A percentile compares a stretch with the other conserved stretches of the same genome.
Conservation (phyloP, 2,329 filamentous ascomycete genomes). For the Curvularia sp. region DNA sequence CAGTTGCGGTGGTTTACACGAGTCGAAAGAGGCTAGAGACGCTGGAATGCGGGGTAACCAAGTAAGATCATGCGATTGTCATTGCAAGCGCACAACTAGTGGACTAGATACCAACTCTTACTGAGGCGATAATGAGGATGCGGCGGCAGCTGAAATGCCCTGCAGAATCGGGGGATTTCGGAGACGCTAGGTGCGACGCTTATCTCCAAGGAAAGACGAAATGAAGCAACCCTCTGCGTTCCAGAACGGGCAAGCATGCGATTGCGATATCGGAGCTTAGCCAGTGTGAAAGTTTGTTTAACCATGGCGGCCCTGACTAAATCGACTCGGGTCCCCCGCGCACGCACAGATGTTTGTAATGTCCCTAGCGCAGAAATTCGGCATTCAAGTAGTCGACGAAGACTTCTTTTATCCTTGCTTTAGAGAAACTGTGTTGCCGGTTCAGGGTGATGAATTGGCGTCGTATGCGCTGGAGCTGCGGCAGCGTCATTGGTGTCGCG, state of each 20-base stretch:
- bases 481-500: slow-evolving; percentile 69
- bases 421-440: slow-evolving; percentile 64
- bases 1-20: neutral
- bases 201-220: neutral
- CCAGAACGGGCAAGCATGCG: neutral
- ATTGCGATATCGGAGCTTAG: neutral
- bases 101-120: neutral
- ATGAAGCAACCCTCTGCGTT: neutral
- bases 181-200: neutral
- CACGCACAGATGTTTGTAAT: neutral
- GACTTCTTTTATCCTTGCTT: slow-evolving; percentile 47
- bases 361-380: slow-evolving; percentile 44
- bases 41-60: slow-evolving; percentile 14
- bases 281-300: neutral
- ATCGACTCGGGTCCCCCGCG: neutral
- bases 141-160: neutral
- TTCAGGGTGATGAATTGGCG: slow-evolving; percentile 81
- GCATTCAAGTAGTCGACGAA: slow-evolving; percentile 52
- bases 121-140: neutral
- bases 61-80: slow-evolving; percentile 28
- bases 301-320: neutral
- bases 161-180: slow-evolving; percentile 20
- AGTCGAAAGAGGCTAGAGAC: neutral
- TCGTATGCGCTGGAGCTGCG: slow-evolving; percentile 78
- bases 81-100: slow-evolving; percentile 13